phyloP scores from a whole-genome alignment of 345 rosid genomes.

The Salix viminalis region DNA sequence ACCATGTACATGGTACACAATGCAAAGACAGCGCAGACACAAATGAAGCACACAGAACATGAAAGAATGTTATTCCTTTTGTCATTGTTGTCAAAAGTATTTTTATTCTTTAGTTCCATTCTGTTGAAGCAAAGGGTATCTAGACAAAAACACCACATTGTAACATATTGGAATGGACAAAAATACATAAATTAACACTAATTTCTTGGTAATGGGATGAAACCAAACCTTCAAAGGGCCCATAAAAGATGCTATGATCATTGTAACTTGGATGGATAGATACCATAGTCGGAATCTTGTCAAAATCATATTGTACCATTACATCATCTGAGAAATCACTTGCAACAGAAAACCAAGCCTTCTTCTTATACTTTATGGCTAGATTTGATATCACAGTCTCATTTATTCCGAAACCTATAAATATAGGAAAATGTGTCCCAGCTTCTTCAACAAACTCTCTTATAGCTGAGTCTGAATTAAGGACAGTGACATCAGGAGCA shows the following conservation, averaged over 20 bases:
- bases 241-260: conserved; percentile 67
- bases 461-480: conserved; percentile 57
- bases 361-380: conserved; percentile 74
- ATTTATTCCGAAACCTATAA: conserved; percentile 71
- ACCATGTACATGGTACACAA: not conserved
- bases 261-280: conserved; percentile 58
- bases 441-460: conserved; percentile 66
- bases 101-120: not conserved
- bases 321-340: conserved; percentile 69
- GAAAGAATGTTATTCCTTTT: not conserved
- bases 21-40: not conserved
- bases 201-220: not conserved
- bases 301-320: conserved; percentile 66
- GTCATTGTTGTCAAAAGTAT: not conserved
- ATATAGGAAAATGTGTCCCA: conserved; percentile 67
- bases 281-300: conserved; percentile 76
- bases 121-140: not conserved
- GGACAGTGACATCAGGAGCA: conserved; percentile 78
- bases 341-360: conserved; percentile 92
- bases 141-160: not conserved
- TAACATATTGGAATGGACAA: not conserved
- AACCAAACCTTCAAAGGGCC: conserved; percentile 85
- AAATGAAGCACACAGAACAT: not conserved
- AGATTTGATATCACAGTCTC: conserved; percentile 45
- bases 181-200: not conserved